Base-by-base conservation (phyloP, 2,329 filamentous ascomycete species). In the Cercospora sojina region DNA sequence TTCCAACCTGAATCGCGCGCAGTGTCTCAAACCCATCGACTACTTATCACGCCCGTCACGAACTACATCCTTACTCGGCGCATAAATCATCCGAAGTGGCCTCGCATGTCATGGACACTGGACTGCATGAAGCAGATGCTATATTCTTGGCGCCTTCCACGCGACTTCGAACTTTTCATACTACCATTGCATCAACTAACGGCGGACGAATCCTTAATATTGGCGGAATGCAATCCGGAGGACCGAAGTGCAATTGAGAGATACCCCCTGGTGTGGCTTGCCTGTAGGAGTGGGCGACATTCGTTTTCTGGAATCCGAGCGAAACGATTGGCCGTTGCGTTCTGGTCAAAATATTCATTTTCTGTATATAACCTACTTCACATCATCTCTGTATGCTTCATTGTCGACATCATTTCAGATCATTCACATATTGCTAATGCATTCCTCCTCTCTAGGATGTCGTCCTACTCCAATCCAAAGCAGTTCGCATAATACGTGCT, bases 401-500 rank as follows among this genome's bases (percentile, higher is more conserved):
- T 47, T 47, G 9, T 47, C 25, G 18, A 49, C 43, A 16, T 49
- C 20, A 12, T 47, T 32, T 23, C 10, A 18, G 41, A 47, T 10
- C 27, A 31, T 55, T n/a, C 1, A 0, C 51, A 55, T n/a, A 9
- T 20, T 4, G 41, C 41, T 18, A 5, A 9, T 7, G 7, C 1
- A 3, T 12, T 9, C 2, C n/a, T 10, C 6, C 4, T 27, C 2
- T 41, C 38, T 3, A 10, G 1, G 8, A 20, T 20, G 1, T 47
- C n/a, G 1, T n/a, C 7, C 60, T 51, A 70, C 47, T 66, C 31
- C 67, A 71, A 59, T 0, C 80, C 84, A 70, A 91, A 87, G 78
- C 89, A 91, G 73, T 90, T 91, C 69, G 88, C 89, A 77, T 90
- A 91, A 70, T 89, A 91, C 0, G 88, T 90, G 7, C 87, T 84